These are phyloP conservation scores for Apiospora saccharicola DNA, from an alignment of 2,329 filamentous ascomycete species.

Conservation along the genomic window DNA sequence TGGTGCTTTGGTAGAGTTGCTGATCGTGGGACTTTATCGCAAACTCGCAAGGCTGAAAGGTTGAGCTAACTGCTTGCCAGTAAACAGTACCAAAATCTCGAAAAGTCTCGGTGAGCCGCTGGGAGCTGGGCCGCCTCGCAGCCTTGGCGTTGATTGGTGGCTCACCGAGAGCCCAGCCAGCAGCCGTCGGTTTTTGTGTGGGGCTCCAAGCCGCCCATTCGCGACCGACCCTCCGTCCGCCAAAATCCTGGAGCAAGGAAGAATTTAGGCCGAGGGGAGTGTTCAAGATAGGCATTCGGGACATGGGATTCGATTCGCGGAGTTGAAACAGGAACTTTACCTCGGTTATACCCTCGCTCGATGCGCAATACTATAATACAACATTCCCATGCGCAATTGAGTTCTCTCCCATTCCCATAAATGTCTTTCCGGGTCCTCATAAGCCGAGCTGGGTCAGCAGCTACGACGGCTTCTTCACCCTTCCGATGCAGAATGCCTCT, in stretches of 20 bases:
- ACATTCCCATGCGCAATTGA: constrained; percentile 29
- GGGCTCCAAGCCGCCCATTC: constrained; percentile 9
- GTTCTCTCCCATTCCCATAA: constrained; percentile 45
- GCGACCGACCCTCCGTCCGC: constrained; percentile 12
- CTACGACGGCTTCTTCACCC: constrained; percentile 49
- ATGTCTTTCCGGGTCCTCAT: constrained; percentile 66
- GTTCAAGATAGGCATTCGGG: neutral
- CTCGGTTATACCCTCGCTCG: constrained; percentile 33
- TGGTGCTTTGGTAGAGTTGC: constrained; percentile 3
- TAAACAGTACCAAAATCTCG: constrained; percentile 23
- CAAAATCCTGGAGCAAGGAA: constrained; percentile 12
- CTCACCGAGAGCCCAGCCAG: constrained; percentile 17
- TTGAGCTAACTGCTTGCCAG: neutral
- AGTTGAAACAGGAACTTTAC: constrained; percentile 14
- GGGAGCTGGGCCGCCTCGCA: neutral
- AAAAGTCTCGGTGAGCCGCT: constrained; percentile 27
- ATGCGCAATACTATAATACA: constrained; percentile 42
- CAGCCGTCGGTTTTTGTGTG: neutral
- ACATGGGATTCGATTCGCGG: constrained; percentile 12
- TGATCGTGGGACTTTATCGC: constrained; percentile 20
- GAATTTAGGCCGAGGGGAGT: constrained; percentile 13
- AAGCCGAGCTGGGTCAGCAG: constrained; percentile 61
- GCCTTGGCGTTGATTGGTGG: constrained; percentile 24
- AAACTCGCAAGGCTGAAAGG: constrained; percentile 28
- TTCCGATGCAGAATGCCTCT: constrained; percentile 74